Conservation (phyloP, 768 basidiomycete species). For the Amanita rubescens region DNA sequence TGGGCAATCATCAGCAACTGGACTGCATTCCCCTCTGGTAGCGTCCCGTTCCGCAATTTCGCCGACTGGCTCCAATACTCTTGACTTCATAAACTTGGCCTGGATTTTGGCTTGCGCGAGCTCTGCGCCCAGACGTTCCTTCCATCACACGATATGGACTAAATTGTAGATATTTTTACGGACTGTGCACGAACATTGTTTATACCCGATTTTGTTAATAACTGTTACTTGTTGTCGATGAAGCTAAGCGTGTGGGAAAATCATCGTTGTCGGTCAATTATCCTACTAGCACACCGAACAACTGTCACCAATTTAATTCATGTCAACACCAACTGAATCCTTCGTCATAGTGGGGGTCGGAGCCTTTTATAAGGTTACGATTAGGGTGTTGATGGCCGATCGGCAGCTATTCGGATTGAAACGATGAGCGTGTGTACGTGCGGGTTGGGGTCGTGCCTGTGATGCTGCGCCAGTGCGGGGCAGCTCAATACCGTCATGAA, state of each 20-base stretch:
- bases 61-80: slow-evolving; percentile 9
- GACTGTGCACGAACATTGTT: background rate
- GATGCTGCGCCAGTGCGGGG: background rate
- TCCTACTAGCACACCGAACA: too few relatives aligned
- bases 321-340: too few relatives aligned
- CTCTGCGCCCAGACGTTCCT: background rate
- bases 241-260: too few relatives aligned
- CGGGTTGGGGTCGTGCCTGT: background rate
- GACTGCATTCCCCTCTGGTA: slow-evolving; percentile 5
- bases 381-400: background rate
- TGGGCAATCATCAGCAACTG: slow-evolving; percentile 6
- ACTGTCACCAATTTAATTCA: too few relatives aligned
- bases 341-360: too few relatives aligned
- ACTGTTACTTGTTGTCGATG: too few relatives aligned
- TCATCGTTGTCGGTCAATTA: too few relatives aligned
- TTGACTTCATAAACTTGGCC: background rate
- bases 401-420: background rate
- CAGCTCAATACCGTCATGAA: background rate
- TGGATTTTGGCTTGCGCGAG: background rate
- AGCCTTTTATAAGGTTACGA: background rate
- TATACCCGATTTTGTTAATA: too few relatives aligned
- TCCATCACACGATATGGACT: too few relatives aligned
- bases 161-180: too few relatives aligned
- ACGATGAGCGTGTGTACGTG: too few relatives aligned
- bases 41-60: slow-evolving; percentile 7